A percentile compares a stretch with the other conserved stretches of the same genome.
phyloP scores from a whole-genome alignment of 2,329 filamentous ascomycete genomes.

The Kalaharituber pfeilii region DNA sequence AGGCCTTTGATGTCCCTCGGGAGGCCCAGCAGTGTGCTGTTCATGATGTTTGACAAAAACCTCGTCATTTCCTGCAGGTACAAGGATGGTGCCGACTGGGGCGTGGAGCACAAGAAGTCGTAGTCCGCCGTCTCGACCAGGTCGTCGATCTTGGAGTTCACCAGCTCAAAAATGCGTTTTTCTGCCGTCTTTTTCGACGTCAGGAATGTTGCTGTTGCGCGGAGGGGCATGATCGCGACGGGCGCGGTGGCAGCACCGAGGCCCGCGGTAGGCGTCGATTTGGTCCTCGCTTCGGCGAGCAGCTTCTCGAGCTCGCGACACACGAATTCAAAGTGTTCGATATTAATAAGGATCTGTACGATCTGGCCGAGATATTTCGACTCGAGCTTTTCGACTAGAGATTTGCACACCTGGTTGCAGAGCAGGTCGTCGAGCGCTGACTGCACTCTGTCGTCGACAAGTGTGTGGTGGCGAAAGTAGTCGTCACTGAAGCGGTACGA shows the following conservation, averaged over 20 bases:
- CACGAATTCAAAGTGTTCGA: slow-evolving; percentile 90
- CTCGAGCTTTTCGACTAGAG: slow-evolving; percentile 68
- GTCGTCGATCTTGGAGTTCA: slow-evolving; percentile 97
- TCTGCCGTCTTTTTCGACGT: slow-evolving; percentile 90
- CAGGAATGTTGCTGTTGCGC: slow-evolving; percentile 71
- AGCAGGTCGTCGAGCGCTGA: slow-evolving; percentile 89
- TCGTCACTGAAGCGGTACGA: slow-evolving; percentile 97
- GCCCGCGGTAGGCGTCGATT: slow-evolving; percentile 41
- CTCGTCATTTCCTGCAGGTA: slow-evolving; percentile 92
- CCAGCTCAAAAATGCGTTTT: slow-evolving; percentile 93
- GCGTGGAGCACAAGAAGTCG: slow-evolving; percentile 56
- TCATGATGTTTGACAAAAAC: slow-evolving; percentile 93
- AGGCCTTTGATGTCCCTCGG: slow-evolving; percentile 92
- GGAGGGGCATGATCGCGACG: slow-evolving; percentile 31
- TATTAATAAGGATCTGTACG: slow-evolving; percentile 92
- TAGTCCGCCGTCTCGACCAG: slow-evolving; percentile 95
- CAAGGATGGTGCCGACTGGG: slow-evolving; percentile 58
- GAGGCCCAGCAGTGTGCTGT: slow-evolving; percentile 76
- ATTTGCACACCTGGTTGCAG: slow-evolving; percentile 77
- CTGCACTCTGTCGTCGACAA: slow-evolving; percentile 76
- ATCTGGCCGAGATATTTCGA: slow-evolving; percentile 96
- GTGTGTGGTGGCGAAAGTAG: slow-evolving; percentile 74
- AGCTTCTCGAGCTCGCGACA: slow-evolving; percentile 78
- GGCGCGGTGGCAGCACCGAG: slow-evolving; percentile 27
- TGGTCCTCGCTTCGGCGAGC: slow-evolving; percentile 62